Evolutionary conservation across 805 yeast species (phyloP).

Genomic region (Tetrapisispora taiwanensis): DNA sequence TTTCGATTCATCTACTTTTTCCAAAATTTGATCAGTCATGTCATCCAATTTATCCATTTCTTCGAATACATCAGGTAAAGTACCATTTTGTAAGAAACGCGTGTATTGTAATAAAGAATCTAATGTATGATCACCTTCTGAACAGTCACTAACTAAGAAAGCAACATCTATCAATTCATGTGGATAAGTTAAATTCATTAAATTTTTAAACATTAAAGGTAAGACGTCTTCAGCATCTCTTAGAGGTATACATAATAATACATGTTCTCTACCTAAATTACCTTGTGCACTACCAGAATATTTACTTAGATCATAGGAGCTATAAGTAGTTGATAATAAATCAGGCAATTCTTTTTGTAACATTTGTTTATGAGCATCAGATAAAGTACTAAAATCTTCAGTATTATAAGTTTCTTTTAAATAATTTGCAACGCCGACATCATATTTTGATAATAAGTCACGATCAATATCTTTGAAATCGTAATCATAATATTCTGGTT

Average conservation of each 20-base stretch:
- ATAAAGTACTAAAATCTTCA: background rate
- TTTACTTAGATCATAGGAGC: conserved; percentile 50
- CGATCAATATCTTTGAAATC: conserved; percentile 30
- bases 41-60: conserved; percentile 23
- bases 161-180: conserved; percentile 73
- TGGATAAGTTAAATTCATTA: conserved; percentile 79
- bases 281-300: conserved; percentile 48
- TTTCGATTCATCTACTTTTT: conserved; percentile 46
- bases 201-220: conserved; percentile 73
- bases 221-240: conserved; percentile 69
- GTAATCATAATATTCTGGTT: conserved; percentile 26
- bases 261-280: conserved; percentile 43
- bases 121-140: conserved; percentile 53
- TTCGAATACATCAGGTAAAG: conserved; percentile 36
- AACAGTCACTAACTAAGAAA: conserved; percentile 71
- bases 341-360: conserved; percentile 28
- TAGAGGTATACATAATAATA: conserved; percentile 63
- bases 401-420: conserved; percentile 24
- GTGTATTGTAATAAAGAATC: conserved; percentile 57
- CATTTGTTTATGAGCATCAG: background rate
- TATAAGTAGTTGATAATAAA: conserved; percentile 39
- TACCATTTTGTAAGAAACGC: conserved; percentile 60
- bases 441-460: conserved; percentile 27
- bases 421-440: conserved; percentile 32
- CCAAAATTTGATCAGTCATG: conserved; percentile 31